Conservation (phyloP, 2,329 filamentous ascomycete genomes). For the Diaporthe ampelina region DNA sequence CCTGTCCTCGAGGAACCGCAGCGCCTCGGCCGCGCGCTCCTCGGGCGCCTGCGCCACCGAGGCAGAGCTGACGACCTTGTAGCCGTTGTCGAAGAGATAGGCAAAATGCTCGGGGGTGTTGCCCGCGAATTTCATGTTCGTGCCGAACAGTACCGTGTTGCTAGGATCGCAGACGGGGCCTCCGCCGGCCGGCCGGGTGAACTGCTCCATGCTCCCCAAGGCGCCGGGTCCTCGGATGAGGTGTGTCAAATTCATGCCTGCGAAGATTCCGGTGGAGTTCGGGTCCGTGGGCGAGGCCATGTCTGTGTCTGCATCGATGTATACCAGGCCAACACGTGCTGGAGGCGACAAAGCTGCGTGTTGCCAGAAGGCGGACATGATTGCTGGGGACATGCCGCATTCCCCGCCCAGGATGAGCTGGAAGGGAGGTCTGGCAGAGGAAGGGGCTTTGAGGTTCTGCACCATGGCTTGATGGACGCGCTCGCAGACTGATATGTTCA, state of each 20-base stretch:
- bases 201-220: conserved; percentile 1
- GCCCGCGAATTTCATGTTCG: conserved; percentile 1
- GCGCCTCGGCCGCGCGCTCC: neutral
- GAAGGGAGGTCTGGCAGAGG: neutral
- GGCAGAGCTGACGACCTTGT: conserved; percentile 28
- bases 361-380: conserved; percentile 18
- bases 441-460: neutral
- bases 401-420: conserved; percentile 20
- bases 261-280: conserved; percentile 2
- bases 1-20: conserved; percentile 5
- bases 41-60: conserved; percentile 14
- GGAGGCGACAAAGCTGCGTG: neutral
- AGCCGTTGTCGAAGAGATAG: conserved; percentile 14
- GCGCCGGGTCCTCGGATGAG: neutral
- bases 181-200: neutral
- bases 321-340: conserved; percentile 1
- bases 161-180: conserved; percentile 13
- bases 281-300: conserved; percentile 8
- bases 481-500: neutral
- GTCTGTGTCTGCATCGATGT: conserved; percentile 23
- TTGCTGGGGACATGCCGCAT: conserved; percentile 13
- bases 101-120: conserved; percentile 20
- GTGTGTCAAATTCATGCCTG: conserved; percentile 20
- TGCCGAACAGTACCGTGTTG: conserved; percentile 25
- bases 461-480: neutral